Conservation (phyloP, 495 filamentous ascomycete species). For the Aspergillus bertholletiae region DNA sequence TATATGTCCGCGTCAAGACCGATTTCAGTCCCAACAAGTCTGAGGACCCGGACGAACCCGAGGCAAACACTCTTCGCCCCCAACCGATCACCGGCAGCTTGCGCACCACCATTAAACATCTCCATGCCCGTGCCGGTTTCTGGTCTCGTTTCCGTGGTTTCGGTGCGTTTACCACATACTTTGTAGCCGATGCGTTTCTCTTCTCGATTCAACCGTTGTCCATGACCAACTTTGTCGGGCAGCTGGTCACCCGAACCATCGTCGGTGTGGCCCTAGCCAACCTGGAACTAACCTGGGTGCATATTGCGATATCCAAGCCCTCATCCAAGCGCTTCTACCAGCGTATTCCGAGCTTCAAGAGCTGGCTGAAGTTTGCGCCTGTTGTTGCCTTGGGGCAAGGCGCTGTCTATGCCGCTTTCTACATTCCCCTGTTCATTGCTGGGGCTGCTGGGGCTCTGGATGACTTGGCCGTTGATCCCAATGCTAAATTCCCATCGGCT, state of each 20-base stretch:
- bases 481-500: background rate
- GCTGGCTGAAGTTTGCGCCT: conserved; percentile 48
- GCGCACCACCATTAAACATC: conserved; percentile 52
- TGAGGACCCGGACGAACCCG: conserved; percentile 29
- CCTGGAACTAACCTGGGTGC: conserved; percentile 55
- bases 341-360: conserved; percentile 43
- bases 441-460: conserved; percentile 26
- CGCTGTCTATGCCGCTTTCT: conserved; percentile 31
- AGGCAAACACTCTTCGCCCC: conserved; percentile 18
- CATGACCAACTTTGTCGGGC: conserved; percentile 23
- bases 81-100: conserved; percentile 59
- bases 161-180: conserved; percentile 30
- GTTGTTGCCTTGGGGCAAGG: conserved; percentile 44
- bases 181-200: conserved; percentile 26
- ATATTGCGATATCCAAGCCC: conserved; percentile 57
- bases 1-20: conserved; percentile 46
- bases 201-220: conserved; percentile 23
- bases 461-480: conserved; percentile 14
- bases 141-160: conserved; percentile 58
- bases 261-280: conserved; percentile 43
- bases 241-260: conserved; percentile 36
- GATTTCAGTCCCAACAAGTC: conserved; percentile 34
- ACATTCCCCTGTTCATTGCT: conserved; percentile 35
- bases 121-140: conserved; percentile 51
- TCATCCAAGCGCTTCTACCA: conserved; percentile 48